Evolutionary conservation across 257 asterid species (phyloP).

Genomic region (Datura wrightii): DNA sequence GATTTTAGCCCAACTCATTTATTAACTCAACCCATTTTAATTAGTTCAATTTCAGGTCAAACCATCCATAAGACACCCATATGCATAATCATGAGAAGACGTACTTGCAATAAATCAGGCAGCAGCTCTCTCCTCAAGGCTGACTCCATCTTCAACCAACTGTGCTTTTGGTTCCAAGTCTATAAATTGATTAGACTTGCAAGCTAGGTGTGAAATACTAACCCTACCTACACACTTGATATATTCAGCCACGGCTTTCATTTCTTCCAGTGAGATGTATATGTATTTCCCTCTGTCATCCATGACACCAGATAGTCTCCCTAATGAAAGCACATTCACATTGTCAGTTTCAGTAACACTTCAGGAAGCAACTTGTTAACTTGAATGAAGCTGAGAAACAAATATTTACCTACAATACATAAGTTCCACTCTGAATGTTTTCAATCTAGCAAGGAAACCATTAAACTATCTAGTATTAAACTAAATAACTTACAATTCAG

Average conservation of each 20-base stretch:
- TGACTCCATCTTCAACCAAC: slow-evolving; percentile 57
- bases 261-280: slow-evolving; percentile 85
- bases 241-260: slow-evolving; percentile 95
- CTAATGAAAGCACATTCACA: slow-evolving; percentile 42
- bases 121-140: slow-evolving; percentile 62
- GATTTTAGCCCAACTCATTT: no score
- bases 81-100: neutral
- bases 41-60: no score
- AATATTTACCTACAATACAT: neutral
- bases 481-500: neutral
- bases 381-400: neutral
- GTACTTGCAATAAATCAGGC: slow-evolving; percentile 48
- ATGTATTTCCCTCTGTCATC: slow-evolving; percentile 95
- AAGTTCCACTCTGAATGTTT: neutral
- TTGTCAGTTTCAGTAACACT: neutral
- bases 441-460: neutral
- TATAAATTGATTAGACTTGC: slow-evolving; percentile 92
- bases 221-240: slow-evolving; percentile 88
- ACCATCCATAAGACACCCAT: no score
- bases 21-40: no score
- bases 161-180: slow-evolving; percentile 83
- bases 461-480: neutral
- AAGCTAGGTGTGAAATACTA: slow-evolving; percentile 88
- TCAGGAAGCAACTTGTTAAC: neutral
- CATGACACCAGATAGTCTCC: slow-evolving; percentile 93